Conservation (phyloP, 208 protist species). For the Acanthamoeba royreba region DNA sequence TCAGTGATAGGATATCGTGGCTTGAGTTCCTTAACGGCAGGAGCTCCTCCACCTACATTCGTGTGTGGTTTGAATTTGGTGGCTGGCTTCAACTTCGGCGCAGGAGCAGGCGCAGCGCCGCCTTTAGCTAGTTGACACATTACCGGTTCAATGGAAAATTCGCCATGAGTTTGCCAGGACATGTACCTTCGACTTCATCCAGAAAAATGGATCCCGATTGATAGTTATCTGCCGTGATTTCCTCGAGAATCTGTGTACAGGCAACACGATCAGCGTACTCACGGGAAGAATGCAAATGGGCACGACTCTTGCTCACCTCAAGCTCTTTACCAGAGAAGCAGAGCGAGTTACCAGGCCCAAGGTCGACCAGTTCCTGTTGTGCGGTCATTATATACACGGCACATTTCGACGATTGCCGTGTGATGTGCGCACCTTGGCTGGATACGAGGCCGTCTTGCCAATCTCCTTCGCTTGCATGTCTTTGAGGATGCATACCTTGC, state of each 20-base stretch:
- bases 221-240: slow-evolving; percentile 38
- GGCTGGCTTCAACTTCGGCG: neutral
- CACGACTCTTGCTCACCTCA: neutral
- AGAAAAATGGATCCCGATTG: slow-evolving; percentile 24
- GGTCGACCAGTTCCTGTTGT: neutral
- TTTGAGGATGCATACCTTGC: slow-evolving; percentile 30
- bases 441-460: slow-evolving; percentile 19
- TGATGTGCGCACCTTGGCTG: neutral
- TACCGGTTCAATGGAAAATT: neutral
- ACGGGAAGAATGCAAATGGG: neutral
- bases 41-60: neutral
- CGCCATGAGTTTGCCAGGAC: neutral
- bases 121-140: neutral
- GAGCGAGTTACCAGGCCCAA: neutral
- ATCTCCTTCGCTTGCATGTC: slow-evolving; percentile 53
- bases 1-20: slow-evolving; percentile 26
- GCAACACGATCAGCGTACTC: neutral
- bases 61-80: slow-evolving; percentile 47
- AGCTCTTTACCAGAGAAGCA: slow-evolving; percentile 51
- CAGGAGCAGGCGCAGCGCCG: neutral
- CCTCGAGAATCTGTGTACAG: neutral
- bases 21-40: neutral
- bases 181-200: neutral
- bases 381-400: neutral
- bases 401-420: neutral